Base-by-base conservation (phyloP, 176 grass and related monocot genomes). In the Metroxylon sagu region DNA sequence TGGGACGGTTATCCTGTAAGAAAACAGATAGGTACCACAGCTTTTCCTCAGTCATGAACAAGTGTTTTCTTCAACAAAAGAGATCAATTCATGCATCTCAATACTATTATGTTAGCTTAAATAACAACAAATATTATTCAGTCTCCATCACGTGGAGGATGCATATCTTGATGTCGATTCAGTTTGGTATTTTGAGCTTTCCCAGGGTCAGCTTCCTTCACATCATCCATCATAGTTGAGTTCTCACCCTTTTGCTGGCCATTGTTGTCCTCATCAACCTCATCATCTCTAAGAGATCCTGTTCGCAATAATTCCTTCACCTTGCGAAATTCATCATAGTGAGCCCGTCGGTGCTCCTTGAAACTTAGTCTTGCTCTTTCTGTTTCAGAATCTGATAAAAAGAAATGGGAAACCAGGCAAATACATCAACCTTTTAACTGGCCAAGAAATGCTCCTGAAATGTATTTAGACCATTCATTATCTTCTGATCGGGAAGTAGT, bases 281-380 rank as follows among this genome's bases (percentile, higher is more conserved):
- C 62, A 5, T 27, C 23, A 3, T 25, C 43, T 65, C 16, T 4
- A 23, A 50, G 43, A 2, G 62, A 65, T 14, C 62, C 48, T 25
- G 19, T 8, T 19, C 48, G 62, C 2, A 51, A 3, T 23, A 65
- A 25, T 51, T 65, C 48, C 35, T 65, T 65, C 48, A 65, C 62
- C 43, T 65, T 65, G 19, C 4, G 35, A 43, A 65, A 65, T 19
- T 65, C 62, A 51, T 51, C 21, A 50, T 65, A 65, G 16, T 65
- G 62, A 25, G 48, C 62, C 35, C 25, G 18, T 14, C 62, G 48
- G 19, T 65, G 62, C 16, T 65, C 62, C 62, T 65, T 26, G 62
- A 65, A 65, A 65, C 62, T 65, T 51, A 50, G 26, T 26, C 19
- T 49, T 10, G 62, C 5, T 65, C 21, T 25, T 6, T 65, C 62